These are phyloP conservation scores for Rhizopus sp. DNA, from an alignment of 371 early-diverging fungal species.

Conservation along the genomic window DNA sequence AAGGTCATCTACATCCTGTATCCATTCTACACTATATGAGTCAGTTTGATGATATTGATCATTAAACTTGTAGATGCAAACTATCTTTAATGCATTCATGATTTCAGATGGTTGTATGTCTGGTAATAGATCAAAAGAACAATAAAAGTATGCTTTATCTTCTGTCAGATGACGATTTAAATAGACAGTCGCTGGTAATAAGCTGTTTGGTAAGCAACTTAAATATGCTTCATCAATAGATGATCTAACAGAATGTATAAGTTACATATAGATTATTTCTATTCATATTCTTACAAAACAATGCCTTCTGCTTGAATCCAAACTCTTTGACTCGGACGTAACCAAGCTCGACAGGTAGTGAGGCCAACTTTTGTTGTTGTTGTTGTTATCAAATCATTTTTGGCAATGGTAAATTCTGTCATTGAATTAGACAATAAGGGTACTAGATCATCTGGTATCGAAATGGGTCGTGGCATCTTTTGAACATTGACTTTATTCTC, in stretches of 20 bases:
- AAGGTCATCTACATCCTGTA: background rate
- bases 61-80: background rate
- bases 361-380: background rate
- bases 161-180: background rate
- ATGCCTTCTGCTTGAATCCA: slow-evolving; percentile 15
- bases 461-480: background rate
- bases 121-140: slow-evolving; percentile 16
- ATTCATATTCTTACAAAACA: background rate
- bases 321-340: slow-evolving; percentile 3
- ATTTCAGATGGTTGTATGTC: background rate
- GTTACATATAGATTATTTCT: background rate
- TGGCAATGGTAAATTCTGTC: background rate
- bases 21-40: slow-evolving; percentile 10
- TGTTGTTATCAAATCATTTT: background rate
- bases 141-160: background rate
- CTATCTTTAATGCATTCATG: background rate
- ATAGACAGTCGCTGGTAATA: slow-evolving; percentile 4
- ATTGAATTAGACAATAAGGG: background rate
- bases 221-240: slow-evolving; percentile 2
- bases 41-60: background rate
- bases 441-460: background rate
- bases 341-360: slow-evolving; percentile 13
- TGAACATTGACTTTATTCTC: slow-evolving; percentile 2
- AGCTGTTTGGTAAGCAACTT: slow-evolving; percentile 2
- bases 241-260: background rate